These are phyloP conservation scores for Nicotiana sylvestris DNA, from an alignment of 257 asterid genomes.

Conservation along the genomic window DNA sequence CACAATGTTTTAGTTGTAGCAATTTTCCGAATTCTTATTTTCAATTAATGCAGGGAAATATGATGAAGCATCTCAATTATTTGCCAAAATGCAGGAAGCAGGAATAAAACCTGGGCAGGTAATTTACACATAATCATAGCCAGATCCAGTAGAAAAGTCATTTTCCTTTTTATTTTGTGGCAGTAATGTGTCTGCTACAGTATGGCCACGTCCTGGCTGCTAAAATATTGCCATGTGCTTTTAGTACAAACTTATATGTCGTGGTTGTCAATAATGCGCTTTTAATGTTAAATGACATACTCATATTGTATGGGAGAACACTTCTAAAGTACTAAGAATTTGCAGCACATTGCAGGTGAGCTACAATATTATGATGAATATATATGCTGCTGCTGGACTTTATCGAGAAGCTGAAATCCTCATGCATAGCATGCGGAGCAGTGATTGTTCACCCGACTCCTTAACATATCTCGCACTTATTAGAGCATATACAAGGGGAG, in stretches of 20 bases:
- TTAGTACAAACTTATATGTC: not conserved
- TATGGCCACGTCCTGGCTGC: not conserved
- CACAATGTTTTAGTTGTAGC: conserved; percentile 6
- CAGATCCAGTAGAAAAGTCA: not conserved
- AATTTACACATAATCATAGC: conserved; percentile 7
- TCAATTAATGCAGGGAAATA: conserved; percentile 53
- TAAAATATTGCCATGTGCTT: not conserved
- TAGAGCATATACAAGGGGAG: conserved; percentile 49
- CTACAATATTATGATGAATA: conserved; percentile 60
- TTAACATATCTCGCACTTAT: conserved; percentile 58
- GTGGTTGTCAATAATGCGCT: not conserved
- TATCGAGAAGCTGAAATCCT: conserved; percentile 56
- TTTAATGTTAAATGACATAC: not conserved
- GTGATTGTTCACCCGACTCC: conserved; percentile 54
- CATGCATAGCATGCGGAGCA: conserved; percentile 43
- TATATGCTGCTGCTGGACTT: conserved; percentile 56
- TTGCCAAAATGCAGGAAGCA: conserved; percentile 74
- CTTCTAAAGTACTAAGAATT: not conserved
- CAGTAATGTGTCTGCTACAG: not conserved
- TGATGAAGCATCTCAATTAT: conserved; percentile 66
- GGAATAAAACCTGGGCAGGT: conserved; percentile 87
- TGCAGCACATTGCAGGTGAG: conserved; percentile 47
- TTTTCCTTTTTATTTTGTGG: not conserved
- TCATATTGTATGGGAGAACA: not conserved
- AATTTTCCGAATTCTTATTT: conserved; percentile 7